phyloP scores from a whole-genome alignment of 495 filamentous ascomycete species.

The Jackrogersella minutella region DNA sequence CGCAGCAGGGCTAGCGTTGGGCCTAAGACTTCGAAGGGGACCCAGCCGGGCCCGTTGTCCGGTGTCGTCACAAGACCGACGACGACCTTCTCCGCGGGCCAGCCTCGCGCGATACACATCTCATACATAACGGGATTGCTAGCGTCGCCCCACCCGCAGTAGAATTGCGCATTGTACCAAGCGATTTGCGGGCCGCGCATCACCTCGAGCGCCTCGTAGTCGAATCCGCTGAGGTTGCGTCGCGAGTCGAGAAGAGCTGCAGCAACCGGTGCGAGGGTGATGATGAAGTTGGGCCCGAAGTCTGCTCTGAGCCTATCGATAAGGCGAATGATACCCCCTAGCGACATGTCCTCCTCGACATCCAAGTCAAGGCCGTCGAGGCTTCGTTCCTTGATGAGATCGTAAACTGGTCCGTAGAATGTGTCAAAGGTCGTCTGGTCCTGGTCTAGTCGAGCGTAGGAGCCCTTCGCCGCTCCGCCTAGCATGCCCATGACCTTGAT shows the following conservation, averaged over 20 bases:
- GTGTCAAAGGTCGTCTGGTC: slow-evolving; percentile 63
- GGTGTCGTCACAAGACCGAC: slow-evolving; percentile 77
- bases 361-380: slow-evolving; percentile 83
- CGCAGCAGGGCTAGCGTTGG: slow-evolving; percentile 57
- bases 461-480: slow-evolving; percentile 78
- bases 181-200: slow-evolving; percentile 57
- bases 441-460: slow-evolving; percentile 69
- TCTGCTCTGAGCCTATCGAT: slow-evolving; percentile 76
- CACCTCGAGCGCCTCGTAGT: slow-evolving; percentile 70
- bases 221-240: slow-evolving; percentile 74
- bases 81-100: slow-evolving; percentile 71
- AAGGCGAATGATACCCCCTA: slow-evolving; percentile 71
- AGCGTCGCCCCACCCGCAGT: slow-evolving; percentile 79
- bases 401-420: slow-evolving; percentile 71
- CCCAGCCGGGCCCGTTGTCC: slow-evolving; percentile 65
- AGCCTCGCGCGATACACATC: slow-evolving; percentile 68
- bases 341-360: slow-evolving; percentile 80
- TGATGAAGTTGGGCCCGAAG: slow-evolving; percentile 73
- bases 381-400: slow-evolving; percentile 62
- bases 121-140: slow-evolving; percentile 68
- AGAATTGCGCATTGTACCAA: slow-evolving; percentile 90
- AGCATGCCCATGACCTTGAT: slow-evolving; percentile 83
- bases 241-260: slow-evolving; percentile 66
- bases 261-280: slow-evolving; percentile 83
- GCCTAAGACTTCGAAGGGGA: slow-evolving; percentile 45